Evolutionary conservation across 176 grass and related monocot genomes (phyloP), one percentile per base, ranked within the genome.

Genomic region (Oryza officinalis): DNA sequence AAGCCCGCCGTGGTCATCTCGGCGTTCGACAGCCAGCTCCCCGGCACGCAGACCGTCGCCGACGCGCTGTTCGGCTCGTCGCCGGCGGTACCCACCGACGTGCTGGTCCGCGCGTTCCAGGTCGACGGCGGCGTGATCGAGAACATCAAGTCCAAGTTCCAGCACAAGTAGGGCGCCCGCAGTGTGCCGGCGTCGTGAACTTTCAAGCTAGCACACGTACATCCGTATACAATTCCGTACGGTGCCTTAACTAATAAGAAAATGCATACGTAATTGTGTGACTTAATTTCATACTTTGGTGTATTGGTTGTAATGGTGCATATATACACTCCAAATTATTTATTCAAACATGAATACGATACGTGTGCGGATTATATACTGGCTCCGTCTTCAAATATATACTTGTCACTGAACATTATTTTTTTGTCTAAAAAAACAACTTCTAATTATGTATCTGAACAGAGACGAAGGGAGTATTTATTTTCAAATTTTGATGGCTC

Each of bases 21-120:
- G 0, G 84, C 89, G 18, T 96, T 91, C 84, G 37, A 93, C 81
- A 93, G 91, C 86, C 94, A 96, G 89, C 3, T 93, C 14, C 89
- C 89, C 0, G 94, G 94, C 63, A 86, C 88, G 33, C 86, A 86
- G 35, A 22, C 78, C 26, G 70, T 83, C 23, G 84, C 78, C 17
- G 50, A 15, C 1, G 75, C 86, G 4, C 76, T 93, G 74, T 97
- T 97, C 70, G 83, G 74, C 7, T 76, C 91, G 1, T 13, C 26
- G 25, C 90, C 87, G 45, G 8, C 66, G 1, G 65, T 97, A 71
- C 65, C 80, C 4, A 80, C 91, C 1, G 79, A 93, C 61, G 84
- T 93, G 59, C 83, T 96, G 65, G 75, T 67, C 14, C 83, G 83
- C 71, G 86, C 91, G 45, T 85, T 96, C 30, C 94, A 87, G 84